Conservation (phyloP, 2,329 filamentous ascomycete species). For the Talaromyces sp. region DNA sequence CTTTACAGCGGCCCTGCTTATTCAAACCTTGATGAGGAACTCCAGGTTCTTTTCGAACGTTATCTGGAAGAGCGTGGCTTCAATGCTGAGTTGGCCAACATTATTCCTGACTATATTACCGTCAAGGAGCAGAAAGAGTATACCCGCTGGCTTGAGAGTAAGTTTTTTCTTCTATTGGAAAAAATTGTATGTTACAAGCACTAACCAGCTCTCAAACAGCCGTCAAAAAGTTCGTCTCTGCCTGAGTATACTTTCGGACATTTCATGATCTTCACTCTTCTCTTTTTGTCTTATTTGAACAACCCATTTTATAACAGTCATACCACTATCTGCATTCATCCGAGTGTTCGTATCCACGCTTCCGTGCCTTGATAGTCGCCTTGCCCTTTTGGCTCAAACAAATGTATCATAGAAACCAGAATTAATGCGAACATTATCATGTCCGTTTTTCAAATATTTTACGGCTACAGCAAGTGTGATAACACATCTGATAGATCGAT, state of each 20-base stretch:
- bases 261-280: not conserved
- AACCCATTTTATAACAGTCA: not conserved
- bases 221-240: slow-evolving; percentile 80
- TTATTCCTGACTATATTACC: slow-evolving; percentile 94
- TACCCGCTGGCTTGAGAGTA: slow-evolving; percentile 75
- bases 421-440: slow-evolving; percentile 10
- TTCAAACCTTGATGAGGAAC: slow-evolving; percentile 89
- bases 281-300: not conserved
- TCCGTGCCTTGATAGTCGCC: not conserved
- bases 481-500: not conserved
- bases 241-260: slow-evolving; percentile 41
- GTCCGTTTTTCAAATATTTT: not conserved
- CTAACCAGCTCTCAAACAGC: slow-evolving; percentile 45
- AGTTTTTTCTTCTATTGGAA: slow-evolving; percentile 27
- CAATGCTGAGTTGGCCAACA: slow-evolving; percentile 78
- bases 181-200: not conserved
- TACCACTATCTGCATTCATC: not conserved
- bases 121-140: slow-evolving; percentile 99
- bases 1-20: slow-evolving; percentile 90
- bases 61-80: slow-evolving; percentile 94
- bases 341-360: not conserved
- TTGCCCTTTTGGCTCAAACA: not conserved
- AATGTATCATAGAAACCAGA: slow-evolving; percentile 18
- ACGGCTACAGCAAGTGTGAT: not conserved
- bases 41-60: slow-evolving; percentile 85